Conservation (phyloP, 768 basidiomycete species). For the Rhodotorula diobovata region DNA sequence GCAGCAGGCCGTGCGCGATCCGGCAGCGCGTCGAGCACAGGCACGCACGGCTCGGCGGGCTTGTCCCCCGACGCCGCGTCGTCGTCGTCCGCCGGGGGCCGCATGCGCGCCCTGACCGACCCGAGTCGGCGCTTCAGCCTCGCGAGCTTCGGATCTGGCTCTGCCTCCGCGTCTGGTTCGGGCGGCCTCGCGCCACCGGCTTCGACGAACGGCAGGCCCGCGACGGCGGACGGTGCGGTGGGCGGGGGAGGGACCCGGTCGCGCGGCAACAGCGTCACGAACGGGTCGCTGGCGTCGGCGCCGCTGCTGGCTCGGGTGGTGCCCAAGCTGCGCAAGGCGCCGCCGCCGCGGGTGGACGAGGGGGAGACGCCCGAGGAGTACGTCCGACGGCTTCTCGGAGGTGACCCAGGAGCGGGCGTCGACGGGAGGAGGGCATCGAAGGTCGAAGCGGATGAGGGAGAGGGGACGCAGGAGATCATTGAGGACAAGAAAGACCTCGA, state of each 20-base stretch:
- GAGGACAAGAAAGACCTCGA: not conserved
- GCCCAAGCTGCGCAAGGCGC: slow-evolving; percentile 20
- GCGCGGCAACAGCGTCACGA: not conserved
- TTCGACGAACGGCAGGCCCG: not conserved
- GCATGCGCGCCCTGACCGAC: slow-evolving; percentile 28
- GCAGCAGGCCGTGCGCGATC: not conserved
- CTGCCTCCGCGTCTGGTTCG: not conserved
- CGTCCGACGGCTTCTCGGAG: slow-evolving; percentile 57
- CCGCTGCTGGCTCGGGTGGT: not conserved
- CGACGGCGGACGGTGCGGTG: not conserved
- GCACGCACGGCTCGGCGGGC: not conserved
- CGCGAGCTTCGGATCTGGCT: not conserved
- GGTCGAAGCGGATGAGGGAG: not conserved
- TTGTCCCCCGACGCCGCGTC: not conserved
- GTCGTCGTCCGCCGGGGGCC: slow-evolving; percentile 8
- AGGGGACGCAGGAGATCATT: not conserved
- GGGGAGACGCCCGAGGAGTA: slow-evolving; percentile 70
- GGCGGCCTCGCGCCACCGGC: not conserved
- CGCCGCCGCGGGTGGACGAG: slow-evolving; percentile 30
- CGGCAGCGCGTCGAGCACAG: not conserved
- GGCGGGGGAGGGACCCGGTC: not conserved
- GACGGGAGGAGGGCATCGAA: too few species aligned
- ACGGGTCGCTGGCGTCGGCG: not conserved
- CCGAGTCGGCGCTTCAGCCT: slow-evolving; percentile 23
- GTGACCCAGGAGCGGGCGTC: not conserved